Percentiles rank a stretch among this genome's conserved stretches.
phyloP scores from a whole-genome alignment of 768 basidiomycete genomes.

The Leccinum barrowsii region DNA sequence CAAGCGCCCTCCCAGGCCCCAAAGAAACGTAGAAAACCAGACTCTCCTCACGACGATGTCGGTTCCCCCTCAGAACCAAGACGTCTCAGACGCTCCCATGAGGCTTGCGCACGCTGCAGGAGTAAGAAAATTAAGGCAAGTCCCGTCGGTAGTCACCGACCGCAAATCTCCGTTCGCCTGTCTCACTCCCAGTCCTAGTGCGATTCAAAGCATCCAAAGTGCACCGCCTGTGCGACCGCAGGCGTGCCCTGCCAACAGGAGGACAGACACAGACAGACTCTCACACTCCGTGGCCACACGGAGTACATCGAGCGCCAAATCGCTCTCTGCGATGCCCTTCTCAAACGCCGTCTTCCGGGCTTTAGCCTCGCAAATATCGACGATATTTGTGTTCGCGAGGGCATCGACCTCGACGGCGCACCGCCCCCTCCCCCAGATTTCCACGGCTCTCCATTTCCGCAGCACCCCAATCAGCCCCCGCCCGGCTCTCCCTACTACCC shows the following conservation, averaged over 20 bases:
- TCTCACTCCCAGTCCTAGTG: slow-evolving; percentile 53
- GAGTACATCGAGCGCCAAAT: slow-evolving; percentile 81
- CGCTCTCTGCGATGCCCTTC: slow-evolving; percentile 71
- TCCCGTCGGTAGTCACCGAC: slow-evolving; percentile 69
- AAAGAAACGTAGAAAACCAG: slow-evolving; percentile 62
- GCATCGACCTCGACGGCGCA: slow-evolving; percentile 47
- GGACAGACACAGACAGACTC: slow-evolving; percentile 81
- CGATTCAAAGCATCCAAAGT: slow-evolving; percentile 87
- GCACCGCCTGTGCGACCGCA: slow-evolving; percentile 79
- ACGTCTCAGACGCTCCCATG: slow-evolving; percentile 82
- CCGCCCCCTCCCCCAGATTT: slow-evolving; percentile 28
- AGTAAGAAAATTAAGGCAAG: slow-evolving; percentile 94
- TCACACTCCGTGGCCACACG: slow-evolving; percentile 80
- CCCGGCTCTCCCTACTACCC: slow-evolving; percentile 32
- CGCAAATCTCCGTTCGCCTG: slow-evolving; percentile 72
- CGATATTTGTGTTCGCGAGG: slow-evolving; percentile 59
- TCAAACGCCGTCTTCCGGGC: slow-evolving; percentile 67
- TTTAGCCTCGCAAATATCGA: slow-evolving; percentile 69
- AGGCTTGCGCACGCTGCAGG: slow-evolving; percentile 90
- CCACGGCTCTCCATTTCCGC: slow-evolving; percentile 35
- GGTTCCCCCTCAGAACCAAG: slow-evolving; percentile 65
- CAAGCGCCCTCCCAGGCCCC: slow-evolving; percentile 34
- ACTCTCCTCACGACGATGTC: slow-evolving; percentile 53
- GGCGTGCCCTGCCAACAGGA: slow-evolving; percentile 82
- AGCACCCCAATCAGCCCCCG: slow-evolving; percentile 22